Percentiles rank a stretch among this genome's conserved stretches.
Evolutionary conservation across 768 basidiomycete species (phyloP).

Genomic region (Psilocybe sp.): DNA sequence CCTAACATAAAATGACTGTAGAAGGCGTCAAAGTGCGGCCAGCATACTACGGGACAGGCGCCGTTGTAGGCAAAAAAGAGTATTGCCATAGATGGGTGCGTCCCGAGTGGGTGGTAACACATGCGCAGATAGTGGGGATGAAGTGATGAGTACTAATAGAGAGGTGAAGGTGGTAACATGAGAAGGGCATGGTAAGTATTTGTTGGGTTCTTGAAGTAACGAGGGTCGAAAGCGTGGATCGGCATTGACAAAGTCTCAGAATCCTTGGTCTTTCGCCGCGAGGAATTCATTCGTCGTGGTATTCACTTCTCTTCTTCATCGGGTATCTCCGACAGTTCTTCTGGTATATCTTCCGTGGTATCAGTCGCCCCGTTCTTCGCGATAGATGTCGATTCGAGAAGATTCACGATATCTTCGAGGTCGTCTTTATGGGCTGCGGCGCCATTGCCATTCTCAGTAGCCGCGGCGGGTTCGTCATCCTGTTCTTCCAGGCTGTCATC

Average conservation of each 20-base stretch:
- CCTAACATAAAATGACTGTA: no score
- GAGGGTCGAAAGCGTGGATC: no score
- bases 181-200: conserved; percentile 1
- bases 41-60: no score
- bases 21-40: no score
- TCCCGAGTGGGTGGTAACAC: no score
- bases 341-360: conserved; percentile 49
- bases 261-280: neutral
- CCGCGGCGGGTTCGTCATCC: neutral
- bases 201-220: neutral
- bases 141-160: no score
- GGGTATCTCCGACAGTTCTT: conserved; percentile 52
- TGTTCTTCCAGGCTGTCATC: neutral
- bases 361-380: conserved; percentile 34
- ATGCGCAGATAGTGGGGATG: no score
- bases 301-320: conserved; percentile 44
- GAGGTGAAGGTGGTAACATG: neutral
- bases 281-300: neutral
- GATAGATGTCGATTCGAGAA: conserved; percentile 49
- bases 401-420: conserved; percentile 59
- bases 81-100: no score
- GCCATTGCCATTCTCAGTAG: neutral
- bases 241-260: no score
- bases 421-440: conserved; percentile 11
- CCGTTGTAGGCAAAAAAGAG: no score